Conservation (phyloP, 306 rosid genomes). For the Mimosa bimucronata region DNA sequence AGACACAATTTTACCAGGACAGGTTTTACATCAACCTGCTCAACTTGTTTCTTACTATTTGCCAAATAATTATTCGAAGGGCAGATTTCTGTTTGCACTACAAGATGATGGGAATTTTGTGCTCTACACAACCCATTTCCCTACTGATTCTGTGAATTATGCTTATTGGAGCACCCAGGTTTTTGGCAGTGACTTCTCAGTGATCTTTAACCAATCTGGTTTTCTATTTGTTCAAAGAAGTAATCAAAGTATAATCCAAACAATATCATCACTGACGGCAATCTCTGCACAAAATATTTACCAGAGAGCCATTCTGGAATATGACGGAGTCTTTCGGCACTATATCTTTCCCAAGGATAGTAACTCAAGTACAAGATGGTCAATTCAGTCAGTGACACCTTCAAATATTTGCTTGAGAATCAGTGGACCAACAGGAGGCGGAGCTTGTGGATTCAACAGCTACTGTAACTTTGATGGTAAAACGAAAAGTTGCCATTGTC, state of each 20-base stretch:
- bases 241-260: slow-evolving; percentile 9
- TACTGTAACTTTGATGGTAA: slow-evolving; percentile 11
- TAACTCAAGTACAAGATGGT: slow-evolving; percentile 38
- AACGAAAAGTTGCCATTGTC: not conserved
- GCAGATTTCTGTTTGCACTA: slow-evolving; percentile 47
- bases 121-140: slow-evolving; percentile 40
- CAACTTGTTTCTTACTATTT: slow-evolving; percentile 33
- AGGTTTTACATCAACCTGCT: slow-evolving; percentile 31
- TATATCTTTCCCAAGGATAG: slow-evolving; percentile 18
- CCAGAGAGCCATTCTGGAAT: slow-evolving; percentile 29
- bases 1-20: slow-evolving; percentile 61
- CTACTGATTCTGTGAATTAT: slow-evolving; percentile 1
- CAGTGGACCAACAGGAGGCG: not conserved
- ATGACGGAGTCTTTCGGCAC: slow-evolving; percentile 39
- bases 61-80: slow-evolving; percentile 35
- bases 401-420: slow-evolving; percentile 31
- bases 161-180: slow-evolving; percentile 11
- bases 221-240: not conserved
- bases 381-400: slow-evolving; percentile 23
- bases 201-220: slow-evolving; percentile 25
- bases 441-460: slow-evolving; percentile 42
- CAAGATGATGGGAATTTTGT: slow-evolving; percentile 46
- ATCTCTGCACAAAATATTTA: not conserved
- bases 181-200: not conserved
- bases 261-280: slow-evolving; percentile 8